Evolutionary conservation across 2,329 filamentous ascomycete species (phyloP), one percentile per base, ranked within the genome.

Genomic region (Aureobasidium uvarum): DNA sequence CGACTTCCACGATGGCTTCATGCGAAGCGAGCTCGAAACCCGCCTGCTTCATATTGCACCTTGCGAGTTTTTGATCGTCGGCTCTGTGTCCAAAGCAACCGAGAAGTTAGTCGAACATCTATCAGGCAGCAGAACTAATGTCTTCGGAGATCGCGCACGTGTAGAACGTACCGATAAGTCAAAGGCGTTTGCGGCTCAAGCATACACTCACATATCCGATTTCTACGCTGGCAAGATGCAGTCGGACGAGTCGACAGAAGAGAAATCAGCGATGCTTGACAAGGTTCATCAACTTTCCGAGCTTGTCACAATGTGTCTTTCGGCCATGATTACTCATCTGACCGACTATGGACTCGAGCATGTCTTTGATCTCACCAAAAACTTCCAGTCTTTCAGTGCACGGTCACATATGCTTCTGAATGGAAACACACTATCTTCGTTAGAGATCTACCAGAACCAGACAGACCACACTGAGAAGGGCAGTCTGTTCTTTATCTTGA

Each of bases 1-100:
- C 73, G 88, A 89, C 66, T 99, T 99, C 71, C 92, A 98, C 71
- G 95, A 99, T 73, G 92, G 94, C 1, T 98, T 98, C 78, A 96
- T 99, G 94, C 85, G 95, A 56, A 92, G 89, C 72, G 95, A 99
- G 75, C 90, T 99, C 39, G 95, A 99, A 78, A 99, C 95, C 0
- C 83, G 95, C n/a, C 80, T 99, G 31, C 81, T 99, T 36, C 95
- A 99, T 75, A 96, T 99, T 69, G 92, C 94, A 0, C 95, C 95
- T 0, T 96, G 93, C 77, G 95, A 99, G 76, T 92, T 99, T 68
- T 82, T 99, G 38, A 89, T 99, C 51, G 91, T 99, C 1, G 95
- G 95, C 16, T 87, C 95, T 16, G 84, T 98, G 16, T 95, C 93
- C 0, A 92, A 89, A 71, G 91, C 92, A 0, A 96, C 93, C 0